A percentile compares a stretch with the other conserved stretches of the same genome.
phyloP scores from a whole-genome alignment of 106 monocot species.

The Dendrobium officinale region DNA sequence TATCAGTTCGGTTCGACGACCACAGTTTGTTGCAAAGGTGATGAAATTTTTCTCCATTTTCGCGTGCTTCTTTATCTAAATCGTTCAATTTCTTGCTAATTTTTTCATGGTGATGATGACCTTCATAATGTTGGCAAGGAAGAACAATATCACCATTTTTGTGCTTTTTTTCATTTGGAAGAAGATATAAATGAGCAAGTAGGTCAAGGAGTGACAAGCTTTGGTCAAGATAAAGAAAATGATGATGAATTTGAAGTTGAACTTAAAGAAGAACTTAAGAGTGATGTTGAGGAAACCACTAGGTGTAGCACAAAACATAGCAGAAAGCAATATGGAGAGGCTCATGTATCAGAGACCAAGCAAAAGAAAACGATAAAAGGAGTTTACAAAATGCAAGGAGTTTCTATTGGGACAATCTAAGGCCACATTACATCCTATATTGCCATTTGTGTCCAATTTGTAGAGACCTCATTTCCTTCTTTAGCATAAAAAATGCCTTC shows the following conservation, averaged over 20 bases:
- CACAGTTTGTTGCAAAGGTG: too few relatives aligned
- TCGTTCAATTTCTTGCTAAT: too few relatives aligned
- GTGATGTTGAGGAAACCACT: constrained; percentile 57
- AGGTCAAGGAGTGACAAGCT: constrained; percentile 24
- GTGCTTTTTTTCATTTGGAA: constrained; percentile 56
- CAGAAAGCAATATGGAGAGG: constrained; percentile 14
- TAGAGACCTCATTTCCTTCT: constrained; percentile 12
- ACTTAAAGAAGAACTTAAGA: constrained; percentile 83
- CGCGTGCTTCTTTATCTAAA: too few relatives aligned
- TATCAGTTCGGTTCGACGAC: too few relatives aligned
- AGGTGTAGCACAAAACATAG: constrained; percentile 10
- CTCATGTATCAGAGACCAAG: constrained; percentile 52
- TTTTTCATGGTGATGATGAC: constrained; percentile 44
- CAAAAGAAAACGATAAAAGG: constrained; percentile 50
- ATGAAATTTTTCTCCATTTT: too few relatives aligned
- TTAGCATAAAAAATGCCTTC: constrained; percentile 19
- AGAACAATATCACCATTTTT: constrained; percentile 86
- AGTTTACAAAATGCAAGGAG: constrained; percentile 30
- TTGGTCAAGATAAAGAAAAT: constrained; percentile 94
- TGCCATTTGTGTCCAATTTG: constrained; percentile 45
- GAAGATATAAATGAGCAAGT: constrained; percentile 17
- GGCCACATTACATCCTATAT: constrained; percentile 49
- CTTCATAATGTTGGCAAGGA: constrained; percentile 66
- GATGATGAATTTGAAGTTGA: constrained; percentile 92
- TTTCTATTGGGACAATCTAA: constrained; percentile 26